Percentiles rank a stretch among this genome's conserved stretches.
Evolutionary conservation across 2,329 filamentous ascomycete species (phyloP).

Genomic region (Juglanconis oblonga): DNA sequence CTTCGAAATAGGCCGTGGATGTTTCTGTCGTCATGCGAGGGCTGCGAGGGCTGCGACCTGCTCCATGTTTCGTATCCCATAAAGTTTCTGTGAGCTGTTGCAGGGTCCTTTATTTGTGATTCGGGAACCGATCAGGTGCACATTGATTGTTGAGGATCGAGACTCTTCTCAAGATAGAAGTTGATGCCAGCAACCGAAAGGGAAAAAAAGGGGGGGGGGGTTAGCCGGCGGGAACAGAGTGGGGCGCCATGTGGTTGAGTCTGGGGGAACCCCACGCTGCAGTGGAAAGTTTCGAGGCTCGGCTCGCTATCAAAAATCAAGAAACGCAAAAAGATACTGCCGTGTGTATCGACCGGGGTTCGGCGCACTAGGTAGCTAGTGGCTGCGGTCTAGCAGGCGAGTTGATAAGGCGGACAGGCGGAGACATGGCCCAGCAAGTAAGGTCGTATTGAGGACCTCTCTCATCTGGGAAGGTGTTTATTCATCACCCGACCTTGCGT

Average conservation of each 20-base stretch:
- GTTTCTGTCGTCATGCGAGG: background rate
- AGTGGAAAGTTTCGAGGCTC: no score
- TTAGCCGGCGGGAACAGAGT: no score
- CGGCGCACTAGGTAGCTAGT: no score
- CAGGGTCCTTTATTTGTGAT: background rate
- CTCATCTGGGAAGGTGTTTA: conserved; percentile 5
- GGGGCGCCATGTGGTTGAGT: no score
- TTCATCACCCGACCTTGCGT: background rate
- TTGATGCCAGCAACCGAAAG: background rate
- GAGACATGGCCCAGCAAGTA: no score
- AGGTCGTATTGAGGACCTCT: background rate
- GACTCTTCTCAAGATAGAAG: background rate
- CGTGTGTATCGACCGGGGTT: no score
- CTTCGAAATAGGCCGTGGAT: background rate
- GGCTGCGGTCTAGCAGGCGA: background rate
- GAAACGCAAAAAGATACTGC: no score
- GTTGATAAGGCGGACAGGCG: conserved; percentile 9
- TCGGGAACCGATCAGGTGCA: background rate
- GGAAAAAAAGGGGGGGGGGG: no score
- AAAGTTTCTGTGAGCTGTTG: background rate
- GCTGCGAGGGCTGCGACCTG: background rate
- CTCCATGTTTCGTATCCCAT: background rate
- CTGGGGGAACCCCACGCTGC: no score
- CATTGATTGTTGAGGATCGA: background rate
- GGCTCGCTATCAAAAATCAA: no score